Percentiles rank a stretch among this genome's conserved stretches.
phyloP scores from a whole-genome alignment of 305 asterid species.

The Fraxinus baroniana region DNA sequence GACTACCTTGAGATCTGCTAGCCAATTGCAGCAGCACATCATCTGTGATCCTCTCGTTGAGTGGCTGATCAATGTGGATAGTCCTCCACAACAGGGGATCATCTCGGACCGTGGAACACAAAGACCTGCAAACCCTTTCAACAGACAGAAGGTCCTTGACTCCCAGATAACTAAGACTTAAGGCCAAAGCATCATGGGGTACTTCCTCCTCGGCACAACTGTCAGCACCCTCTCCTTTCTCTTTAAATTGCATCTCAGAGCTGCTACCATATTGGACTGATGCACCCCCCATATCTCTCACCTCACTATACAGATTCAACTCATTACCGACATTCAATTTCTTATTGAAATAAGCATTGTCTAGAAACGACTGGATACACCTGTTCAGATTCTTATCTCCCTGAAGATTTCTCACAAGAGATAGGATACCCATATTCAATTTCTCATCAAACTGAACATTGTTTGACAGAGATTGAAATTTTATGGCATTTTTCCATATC shows the following conservation, averaged over 20 bases:
- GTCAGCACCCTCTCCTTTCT: slow-evolving; percentile 33
- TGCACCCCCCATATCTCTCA: slow-evolving; percentile 27
- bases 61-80: slow-evolving; percentile 62
- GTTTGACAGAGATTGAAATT: slow-evolving; percentile 37
- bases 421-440: slow-evolving; percentile 18
- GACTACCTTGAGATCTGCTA: slow-evolving; percentile 60
- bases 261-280: slow-evolving; percentile 25
- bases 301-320: slow-evolving; percentile 27
- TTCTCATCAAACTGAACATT: slow-evolving; percentile 28
- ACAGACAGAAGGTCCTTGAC: slow-evolving; percentile 67
- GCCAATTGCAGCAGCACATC: slow-evolving; percentile 55
- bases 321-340: slow-evolving; percentile 18
- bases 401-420: slow-evolving; percentile 31
- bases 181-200: slow-evolving; percentile 57
- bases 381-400: slow-evolving; percentile 27
- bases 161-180: slow-evolving; percentile 54
- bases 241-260: slow-evolving; percentile 25
- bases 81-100: slow-evolving; percentile 69
- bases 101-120: slow-evolving; percentile 41
- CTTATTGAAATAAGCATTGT: slow-evolving; percentile 17
- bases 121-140: slow-evolving; percentile 63
- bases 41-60: slow-evolving; percentile 67
- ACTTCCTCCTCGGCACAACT: slow-evolving; percentile 29
- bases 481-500: slow-evolving; percentile 50
- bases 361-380: slow-evolving; percentile 26